Evolutionary conservation across 331 rosid genomes (phyloP), one percentile per base, ranked within the genome.

Genomic region (Quercus lobata): DNA sequence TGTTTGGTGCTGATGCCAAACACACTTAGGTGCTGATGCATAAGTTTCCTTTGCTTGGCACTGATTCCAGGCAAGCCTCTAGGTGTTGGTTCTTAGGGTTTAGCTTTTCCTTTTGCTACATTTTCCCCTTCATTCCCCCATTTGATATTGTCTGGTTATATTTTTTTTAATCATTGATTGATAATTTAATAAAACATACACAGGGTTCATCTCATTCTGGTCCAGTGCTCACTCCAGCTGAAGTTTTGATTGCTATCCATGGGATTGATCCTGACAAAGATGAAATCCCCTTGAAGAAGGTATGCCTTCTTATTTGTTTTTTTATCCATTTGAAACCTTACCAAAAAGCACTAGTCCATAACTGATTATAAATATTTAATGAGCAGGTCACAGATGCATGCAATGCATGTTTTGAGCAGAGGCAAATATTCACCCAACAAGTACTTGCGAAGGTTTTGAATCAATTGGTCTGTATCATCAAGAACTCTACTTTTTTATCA

Each of bases 181-280:
- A 19, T 32, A 34, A 68, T 68, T n/a, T 68, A 34, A 32, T 32
- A 68, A 68, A 34, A 19, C 56, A 76, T 85, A 29, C 72, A 25
- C 94, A 91, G 99, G 96, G 97, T 69, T 88, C 97, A 85, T 79
- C 89, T 66, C 89, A 91, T 55, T 84, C 91, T 80, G 96, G 93
- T 77, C 98, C 91, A 1, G 87, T 89, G 83, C 96, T 95, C 35
- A 83, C 96, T 79, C 98, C 99, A 2, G 92, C 98, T 63, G 99
- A 95, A 88, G 86, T 95, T 82, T 84, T 95, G 74, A 93, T 93
- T 77, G 99, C 96, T 83, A 91, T 95, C 70, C 99, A 95, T 87
- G 99, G 93, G 80, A 89, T 95, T 83, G 99, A 95, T 83, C 97
- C 96, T 1, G 97, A 93, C 41, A 91, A 90, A 86, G 99, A 95